Evolutionary conservation across 2,329 filamentous ascomycete species (phyloP), one percentile per base, ranked within the genome.

Genomic region (Thyridium curvatum): DNA sequence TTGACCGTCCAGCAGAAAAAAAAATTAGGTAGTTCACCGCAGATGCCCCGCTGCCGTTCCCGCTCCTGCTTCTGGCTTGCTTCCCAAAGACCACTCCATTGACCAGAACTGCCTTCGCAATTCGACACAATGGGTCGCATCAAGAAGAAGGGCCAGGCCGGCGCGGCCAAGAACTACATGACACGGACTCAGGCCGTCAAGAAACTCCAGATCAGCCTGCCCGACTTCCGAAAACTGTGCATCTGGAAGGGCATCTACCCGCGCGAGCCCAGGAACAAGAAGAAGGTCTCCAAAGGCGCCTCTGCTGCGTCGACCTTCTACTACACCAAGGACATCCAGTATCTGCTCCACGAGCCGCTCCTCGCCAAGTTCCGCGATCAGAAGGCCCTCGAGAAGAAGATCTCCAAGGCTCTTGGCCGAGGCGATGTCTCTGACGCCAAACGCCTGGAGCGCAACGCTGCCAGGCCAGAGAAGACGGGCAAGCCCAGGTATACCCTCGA

Each of bases 181-280:
- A 98, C 93, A 41, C 79, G 93, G 63, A 96, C 91, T 32, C 89
- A 96, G 71, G 93, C 93, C 34, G 88, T 98, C 54, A 88, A 90
- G 65, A 98, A 97, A 71, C 82, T 98, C 46, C 93, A 98, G 68
- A 86, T 98, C 65, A 95, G 86, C 56, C 79, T 98, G 41, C 89
- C 90, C 51, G 93, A 98, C 68, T 98, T 98, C 69, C 84, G 93
- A 68, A 85, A 94, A 69, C 77, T 98, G 60, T 98, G 93, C 71
- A 98, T 98, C 64, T 98, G 95, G 84, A 97, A 97, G 73, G 93
- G 90, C 54, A 97, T 98, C 62, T 98, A 96, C 67, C 93, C 93
- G 49, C 86, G 93, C 56, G 93, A 98, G 72, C 93, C 93, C 47
- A 81, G 93, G 58, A 95, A 85, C 71, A 91, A 89, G 73, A 96